Conservation (phyloP, 2,329 filamentous ascomycete genomes). For the Domatiomyces globalis region DNA sequence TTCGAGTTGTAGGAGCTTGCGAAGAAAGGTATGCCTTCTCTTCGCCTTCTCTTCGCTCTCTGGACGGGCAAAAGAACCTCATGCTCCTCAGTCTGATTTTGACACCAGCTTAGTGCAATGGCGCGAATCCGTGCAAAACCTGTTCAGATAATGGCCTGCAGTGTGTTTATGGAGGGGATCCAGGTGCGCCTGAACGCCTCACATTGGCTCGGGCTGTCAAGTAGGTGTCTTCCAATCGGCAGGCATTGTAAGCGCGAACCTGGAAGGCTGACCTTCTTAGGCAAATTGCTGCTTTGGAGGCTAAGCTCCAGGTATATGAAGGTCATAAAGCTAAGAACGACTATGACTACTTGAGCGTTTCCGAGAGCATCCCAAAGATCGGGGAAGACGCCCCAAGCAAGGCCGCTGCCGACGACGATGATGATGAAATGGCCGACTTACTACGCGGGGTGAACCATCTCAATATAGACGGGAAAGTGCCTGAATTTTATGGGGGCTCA, state of each 20-base stretch:
- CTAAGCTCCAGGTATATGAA: conserved; percentile 4
- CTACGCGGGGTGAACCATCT: conserved; percentile 7
- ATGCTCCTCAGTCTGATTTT: not conserved
- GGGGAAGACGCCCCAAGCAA: not conserved
- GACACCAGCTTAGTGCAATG: conserved; percentile 3
- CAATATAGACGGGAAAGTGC: conserved; percentile 2
- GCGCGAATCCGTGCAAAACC: conserved; percentile 5
- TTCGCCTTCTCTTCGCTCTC: not conserved
- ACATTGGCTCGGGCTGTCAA: conserved; percentile 6
- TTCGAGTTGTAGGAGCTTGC: conserved; percentile 4
- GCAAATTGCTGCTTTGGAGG: conserved; percentile 6
- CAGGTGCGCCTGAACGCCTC: conserved; percentile 2
- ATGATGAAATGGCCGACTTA: conserved; percentile 5
- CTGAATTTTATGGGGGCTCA: conserved; percentile 4
- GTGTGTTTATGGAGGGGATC: conserved; percentile 5
- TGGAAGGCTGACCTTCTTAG: not conserved
- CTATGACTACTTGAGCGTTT: not conserved
- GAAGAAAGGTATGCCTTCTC: conserved; percentile 3
- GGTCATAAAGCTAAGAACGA: not conserved
- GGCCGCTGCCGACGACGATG: not conserved
- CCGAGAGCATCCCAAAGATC: not conserved
- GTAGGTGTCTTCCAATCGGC: not conserved
- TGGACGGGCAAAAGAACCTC: not conserved
- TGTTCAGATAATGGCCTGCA: conserved; percentile 5
- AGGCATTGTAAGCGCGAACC: not conserved